A percentile compares a stretch with the other conserved stretches of the same genome.
phyloP scores from a whole-genome alignment of 805 yeast genomes.

The Sugiyamaella chiloensis region DNA sequence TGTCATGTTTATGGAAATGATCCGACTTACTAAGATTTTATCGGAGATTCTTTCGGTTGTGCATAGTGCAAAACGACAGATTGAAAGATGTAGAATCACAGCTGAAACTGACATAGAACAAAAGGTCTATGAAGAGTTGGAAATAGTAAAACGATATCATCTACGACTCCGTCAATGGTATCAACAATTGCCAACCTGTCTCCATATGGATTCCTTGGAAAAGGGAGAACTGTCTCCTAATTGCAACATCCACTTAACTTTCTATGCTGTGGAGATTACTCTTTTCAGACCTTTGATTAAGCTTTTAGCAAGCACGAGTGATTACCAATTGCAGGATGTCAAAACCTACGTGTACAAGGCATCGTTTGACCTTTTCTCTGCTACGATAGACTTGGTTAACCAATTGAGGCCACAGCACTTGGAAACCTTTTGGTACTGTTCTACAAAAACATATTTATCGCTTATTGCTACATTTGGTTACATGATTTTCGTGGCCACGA shows the following conservation, averaged over 20 bases:
- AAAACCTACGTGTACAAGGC: slow-evolving; percentile 24
- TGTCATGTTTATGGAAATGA: slow-evolving; percentile 25
- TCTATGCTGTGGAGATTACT: slow-evolving; percentile 28
- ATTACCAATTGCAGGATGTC: slow-evolving; percentile 20
- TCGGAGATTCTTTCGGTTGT: slow-evolving; percentile 25
- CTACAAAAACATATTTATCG: slow-evolving; percentile 25
- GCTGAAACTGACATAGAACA: slow-evolving; percentile 1
- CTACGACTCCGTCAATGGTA: slow-evolving; percentile 28
- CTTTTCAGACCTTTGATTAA: slow-evolving; percentile 26
- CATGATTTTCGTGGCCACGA: slow-evolving; percentile 18
- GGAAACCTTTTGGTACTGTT: slow-evolving; percentile 31
- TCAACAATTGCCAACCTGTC: slow-evolving; percentile 24
- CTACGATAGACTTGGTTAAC: slow-evolving; percentile 27
- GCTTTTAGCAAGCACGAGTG: slow-evolving; percentile 21
- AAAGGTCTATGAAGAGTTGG: slow-evolving; percentile 17
- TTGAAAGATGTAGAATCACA: neutral
- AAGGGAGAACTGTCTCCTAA: slow-evolving; percentile 26
- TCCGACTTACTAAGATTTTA: slow-evolving; percentile 23
- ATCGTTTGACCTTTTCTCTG: slow-evolving; percentile 24
- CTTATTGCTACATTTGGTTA: slow-evolving; percentile 27
- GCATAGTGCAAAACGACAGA: slow-evolving; percentile 19
- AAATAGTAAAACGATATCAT: slow-evolving; percentile 24
- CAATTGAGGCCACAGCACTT: slow-evolving; percentile 26
- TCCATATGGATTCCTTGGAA: slow-evolving; percentile 25
- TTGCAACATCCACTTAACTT: slow-evolving; percentile 27